These are phyloP conservation scores for Verticillium klebahnii DNA, from an alignment of 2,329 filamentous ascomycete genomes.

Conservation along the genomic window DNA sequence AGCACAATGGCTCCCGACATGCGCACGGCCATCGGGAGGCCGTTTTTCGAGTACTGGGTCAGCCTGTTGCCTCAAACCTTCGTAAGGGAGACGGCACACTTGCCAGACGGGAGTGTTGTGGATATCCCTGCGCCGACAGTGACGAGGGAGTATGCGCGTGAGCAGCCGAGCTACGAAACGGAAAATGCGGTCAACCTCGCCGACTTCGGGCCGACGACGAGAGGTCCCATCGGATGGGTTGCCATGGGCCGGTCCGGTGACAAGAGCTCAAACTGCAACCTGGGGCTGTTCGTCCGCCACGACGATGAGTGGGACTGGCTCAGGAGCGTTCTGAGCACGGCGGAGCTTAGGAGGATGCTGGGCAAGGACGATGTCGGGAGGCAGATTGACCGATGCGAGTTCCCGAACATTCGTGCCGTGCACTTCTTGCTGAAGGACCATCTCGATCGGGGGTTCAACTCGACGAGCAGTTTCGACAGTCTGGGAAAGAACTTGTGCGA, in stretches of 20 bases:
- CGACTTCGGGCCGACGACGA: background rate
- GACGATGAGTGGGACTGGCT: conserved; percentile 4
- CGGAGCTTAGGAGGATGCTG: background rate
- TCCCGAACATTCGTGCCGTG: conserved; percentile 37
- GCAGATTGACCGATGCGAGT: conserved; percentile 41
- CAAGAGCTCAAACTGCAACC: conserved; percentile 4
- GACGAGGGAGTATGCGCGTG: background rate
- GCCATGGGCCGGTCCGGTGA: conserved; percentile 1
- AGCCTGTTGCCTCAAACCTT: conserved; percentile 17
- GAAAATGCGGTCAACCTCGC: background rate
- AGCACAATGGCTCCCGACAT: conserved; percentile 28
- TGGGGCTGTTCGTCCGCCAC: conserved; percentile 1
- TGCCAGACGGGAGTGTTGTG: conserved; percentile 15
- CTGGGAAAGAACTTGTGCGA: conserved; percentile 50
- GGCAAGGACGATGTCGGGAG: conserved; percentile 22
- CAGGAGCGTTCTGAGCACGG: background rate
- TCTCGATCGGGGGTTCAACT: conserved; percentile 41
- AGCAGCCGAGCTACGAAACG: background rate
- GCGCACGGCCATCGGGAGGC: conserved; percentile 22
- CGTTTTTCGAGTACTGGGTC: conserved; percentile 14
- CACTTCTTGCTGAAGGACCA: conserved; percentile 46
- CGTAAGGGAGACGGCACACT: conserved; percentile 14
- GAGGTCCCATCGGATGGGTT: background rate
- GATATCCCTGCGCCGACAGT: background rate
- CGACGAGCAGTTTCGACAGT: conserved; percentile 39